phyloP scores from a whole-genome alignment of 2,329 filamentous ascomycete genomes.

The Fusarium concolor region DNA sequence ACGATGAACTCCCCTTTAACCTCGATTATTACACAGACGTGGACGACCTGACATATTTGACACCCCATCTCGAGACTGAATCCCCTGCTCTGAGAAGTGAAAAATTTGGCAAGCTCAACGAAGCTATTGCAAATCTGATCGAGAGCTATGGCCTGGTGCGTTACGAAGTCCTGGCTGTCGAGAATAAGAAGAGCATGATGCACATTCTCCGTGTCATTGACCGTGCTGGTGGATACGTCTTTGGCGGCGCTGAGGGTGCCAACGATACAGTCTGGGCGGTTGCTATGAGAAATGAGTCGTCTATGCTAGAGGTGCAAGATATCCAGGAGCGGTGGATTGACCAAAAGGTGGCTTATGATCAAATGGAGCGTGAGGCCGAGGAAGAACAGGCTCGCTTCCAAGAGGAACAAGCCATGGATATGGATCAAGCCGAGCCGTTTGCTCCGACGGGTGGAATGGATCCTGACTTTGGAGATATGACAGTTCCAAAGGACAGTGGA shows the following conservation, averaged over 20 bases:
- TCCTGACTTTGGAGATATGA: constrained; percentile 64
- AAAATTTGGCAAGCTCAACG: constrained; percentile 87
- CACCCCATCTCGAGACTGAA: constrained; percentile 84
- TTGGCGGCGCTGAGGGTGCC: constrained; percentile 88
- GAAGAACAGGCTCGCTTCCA: constrained; percentile 75
- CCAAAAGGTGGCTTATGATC: constrained; percentile 87
- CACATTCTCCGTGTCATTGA: constrained; percentile 89
- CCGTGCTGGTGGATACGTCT: constrained; percentile 90
- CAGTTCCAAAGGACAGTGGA: constrained; percentile 68
- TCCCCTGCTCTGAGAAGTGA: constrained; percentile 74
- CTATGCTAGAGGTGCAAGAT: constrained; percentile 83
- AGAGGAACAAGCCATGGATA: constrained; percentile 54
- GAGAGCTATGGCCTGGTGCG: constrained; percentile 90
- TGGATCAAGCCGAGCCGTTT: constrained; percentile 46
- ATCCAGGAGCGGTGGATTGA: constrained; percentile 98
- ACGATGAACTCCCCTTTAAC: constrained; percentile 90
- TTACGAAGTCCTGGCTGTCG: constrained; percentile 94
- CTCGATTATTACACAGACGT: constrained; percentile 98
- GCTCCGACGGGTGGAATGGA: constrained; percentile 50
- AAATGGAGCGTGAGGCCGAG: constrained; percentile 77
- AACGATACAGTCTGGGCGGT: constrained; percentile 99
- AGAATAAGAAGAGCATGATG: constrained; percentile 98
- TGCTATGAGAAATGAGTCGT: constrained; percentile 83
- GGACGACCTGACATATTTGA: constrained; percentile 87
- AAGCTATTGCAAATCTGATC: constrained; percentile 86